phyloP scores from a whole-genome alignment of 148 eudicot genomes.

The Talinum fruticosum region DNA sequence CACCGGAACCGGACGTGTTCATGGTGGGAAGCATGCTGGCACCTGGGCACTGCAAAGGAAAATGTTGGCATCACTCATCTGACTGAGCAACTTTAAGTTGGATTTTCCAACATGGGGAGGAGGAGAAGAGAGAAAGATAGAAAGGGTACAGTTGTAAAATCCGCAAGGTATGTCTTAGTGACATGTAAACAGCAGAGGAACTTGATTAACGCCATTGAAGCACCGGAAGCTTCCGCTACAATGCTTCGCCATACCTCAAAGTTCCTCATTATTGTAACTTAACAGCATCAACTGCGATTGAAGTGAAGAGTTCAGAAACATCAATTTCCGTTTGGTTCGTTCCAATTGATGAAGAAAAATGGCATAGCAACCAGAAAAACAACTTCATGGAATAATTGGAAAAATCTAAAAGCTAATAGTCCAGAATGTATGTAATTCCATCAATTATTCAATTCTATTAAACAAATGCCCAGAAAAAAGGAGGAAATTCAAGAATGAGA shows the following conservation, averaged over 20 bases:
- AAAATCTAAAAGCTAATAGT: neutral
- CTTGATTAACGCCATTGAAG: conserved; percentile 37
- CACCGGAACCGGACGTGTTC: conserved; percentile 44
- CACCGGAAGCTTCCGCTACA: conserved; percentile 42
- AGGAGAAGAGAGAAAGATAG: conserved; percentile 2
- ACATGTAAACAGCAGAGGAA: conserved; percentile 56
- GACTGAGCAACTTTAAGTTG: neutral
- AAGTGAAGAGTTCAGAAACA: neutral
- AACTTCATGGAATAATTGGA: no score
- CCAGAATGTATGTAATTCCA: neutral
- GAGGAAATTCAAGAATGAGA: no score
- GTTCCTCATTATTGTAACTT: conserved; percentile 12
- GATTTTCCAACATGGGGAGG: neutral
- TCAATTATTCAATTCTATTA: neutral
- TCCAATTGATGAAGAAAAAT: no score
- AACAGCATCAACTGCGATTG: neutral
- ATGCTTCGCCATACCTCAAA: conserved; percentile 34
- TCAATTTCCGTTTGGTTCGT: neutral
- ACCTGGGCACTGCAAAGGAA: conserved; percentile 51
- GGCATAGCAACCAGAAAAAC: no score
- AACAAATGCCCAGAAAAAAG: neutral
- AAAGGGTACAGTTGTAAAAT: conserved; percentile 40
- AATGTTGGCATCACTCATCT: neutral
- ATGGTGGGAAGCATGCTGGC: conserved; percentile 91
- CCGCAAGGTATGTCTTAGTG: conserved; percentile 53